phyloP scores from a whole-genome alignment of 2,329 filamentous ascomycete species.

The Ramichloridium luteum region DNA sequence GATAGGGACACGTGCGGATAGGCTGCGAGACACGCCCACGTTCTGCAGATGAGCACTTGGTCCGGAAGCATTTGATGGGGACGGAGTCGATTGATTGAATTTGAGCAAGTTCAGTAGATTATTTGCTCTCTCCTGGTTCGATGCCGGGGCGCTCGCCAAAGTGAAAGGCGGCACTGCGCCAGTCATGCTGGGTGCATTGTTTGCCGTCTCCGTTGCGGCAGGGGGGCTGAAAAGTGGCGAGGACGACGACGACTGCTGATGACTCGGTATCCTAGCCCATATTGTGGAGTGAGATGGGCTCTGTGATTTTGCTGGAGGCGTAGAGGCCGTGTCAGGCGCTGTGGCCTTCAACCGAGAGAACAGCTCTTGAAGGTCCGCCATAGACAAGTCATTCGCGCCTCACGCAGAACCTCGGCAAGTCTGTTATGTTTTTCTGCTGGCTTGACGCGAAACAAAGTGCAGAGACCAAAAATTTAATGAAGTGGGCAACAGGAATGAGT shows the following conservation, averaged over 20 bases:
- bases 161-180: too few species aligned
- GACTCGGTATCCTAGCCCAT: conserved; percentile 4
- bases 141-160: conserved; percentile 28
- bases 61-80: conserved; percentile 14
- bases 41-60: conserved; percentile 28
- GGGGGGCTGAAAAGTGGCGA: too few species aligned
- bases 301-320: conserved; percentile 5
- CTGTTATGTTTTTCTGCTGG: too few species aligned
- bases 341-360: conserved; percentile 30
- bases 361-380: conserved; percentile 34
- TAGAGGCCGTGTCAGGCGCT: conserved; percentile 7
- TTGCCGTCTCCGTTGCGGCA: too few species aligned
- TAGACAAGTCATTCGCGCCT: conserved; percentile 14
- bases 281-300: background rate
- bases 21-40: conserved; percentile 13
- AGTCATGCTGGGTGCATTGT: too few species aligned
- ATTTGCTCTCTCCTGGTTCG: conserved; percentile 24
- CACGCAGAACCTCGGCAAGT: too few species aligned
- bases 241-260: conserved; percentile 14
- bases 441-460: too few species aligned
- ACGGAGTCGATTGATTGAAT: conserved; percentile 35
- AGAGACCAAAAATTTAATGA: too few species aligned
- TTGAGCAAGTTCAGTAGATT: conserved; percentile 54
- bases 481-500: too few species aligned
- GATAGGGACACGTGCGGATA: conserved; percentile 11